phyloP scores from a whole-genome alignment of 208 protist species.

The Trypanosoma rangeli region DNA sequence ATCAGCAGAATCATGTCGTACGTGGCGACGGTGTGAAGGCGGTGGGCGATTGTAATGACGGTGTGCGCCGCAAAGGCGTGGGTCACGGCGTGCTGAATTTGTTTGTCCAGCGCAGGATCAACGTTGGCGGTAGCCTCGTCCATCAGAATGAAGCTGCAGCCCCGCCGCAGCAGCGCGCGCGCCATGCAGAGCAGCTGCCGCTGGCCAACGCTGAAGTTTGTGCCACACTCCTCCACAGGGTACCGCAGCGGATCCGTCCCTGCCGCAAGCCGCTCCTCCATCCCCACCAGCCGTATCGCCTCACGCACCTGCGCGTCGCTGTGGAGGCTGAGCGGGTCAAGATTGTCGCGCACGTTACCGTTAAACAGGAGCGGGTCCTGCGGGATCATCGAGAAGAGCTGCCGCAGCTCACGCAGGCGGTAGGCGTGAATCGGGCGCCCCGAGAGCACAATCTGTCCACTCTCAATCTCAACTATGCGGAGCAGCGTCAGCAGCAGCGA shows the following conservation, averaged over 20 bases:
- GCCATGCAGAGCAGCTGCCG: slow-evolving; percentile 35
- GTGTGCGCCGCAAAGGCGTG: slow-evolving; percentile 57
- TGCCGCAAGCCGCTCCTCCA: slow-evolving; percentile 38
- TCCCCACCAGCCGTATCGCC: slow-evolving; percentile 50
- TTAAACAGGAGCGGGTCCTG: slow-evolving; percentile 82
- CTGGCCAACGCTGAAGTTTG: slow-evolving; percentile 38
- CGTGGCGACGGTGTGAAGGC: slow-evolving; percentile 57
- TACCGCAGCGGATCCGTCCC: slow-evolving; percentile 24
- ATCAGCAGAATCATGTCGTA: slow-evolving; percentile 62
- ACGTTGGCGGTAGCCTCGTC: slow-evolving; percentile 37
- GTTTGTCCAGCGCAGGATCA: slow-evolving; percentile 25
- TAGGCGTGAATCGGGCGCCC: slow-evolving; percentile 33
- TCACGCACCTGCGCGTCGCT: slow-evolving; percentile 44
- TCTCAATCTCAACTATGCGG: slow-evolving; percentile 51
- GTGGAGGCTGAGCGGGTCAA: slow-evolving; percentile 53
- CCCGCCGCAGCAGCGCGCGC: slow-evolving; percentile 25
- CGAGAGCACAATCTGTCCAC: slow-evolving; percentile 50
- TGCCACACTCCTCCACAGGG: slow-evolving; percentile 29
- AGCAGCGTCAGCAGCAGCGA: slow-evolving; percentile 72
- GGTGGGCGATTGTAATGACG: slow-evolving; percentile 67
- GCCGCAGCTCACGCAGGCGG: slow-evolving; percentile 53
- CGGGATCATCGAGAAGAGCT: slow-evolving; percentile 69
- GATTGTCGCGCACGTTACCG: slow-evolving; percentile 72
- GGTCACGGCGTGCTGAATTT: slow-evolving; percentile 40
- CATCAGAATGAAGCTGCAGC: slow-evolving; percentile 30